Evolutionary conservation across 257 asterid species (phyloP).

Genomic region (Vinca minor): DNA sequence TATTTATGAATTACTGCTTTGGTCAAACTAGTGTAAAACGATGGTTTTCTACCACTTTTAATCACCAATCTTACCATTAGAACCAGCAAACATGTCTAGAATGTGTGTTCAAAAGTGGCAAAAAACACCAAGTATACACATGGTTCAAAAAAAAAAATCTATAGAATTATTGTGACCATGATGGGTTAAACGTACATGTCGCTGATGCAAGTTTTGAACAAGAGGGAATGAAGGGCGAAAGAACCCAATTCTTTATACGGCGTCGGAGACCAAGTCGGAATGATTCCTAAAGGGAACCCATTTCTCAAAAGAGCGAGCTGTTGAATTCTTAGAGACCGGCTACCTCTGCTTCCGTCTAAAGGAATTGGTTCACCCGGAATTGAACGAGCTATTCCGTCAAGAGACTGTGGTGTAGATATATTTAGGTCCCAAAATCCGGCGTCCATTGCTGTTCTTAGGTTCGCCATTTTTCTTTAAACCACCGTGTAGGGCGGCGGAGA

Average conservation of each 20-base stretch:
- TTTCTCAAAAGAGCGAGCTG: slow-evolving; percentile 47
- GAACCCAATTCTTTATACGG: slow-evolving; percentile 62
- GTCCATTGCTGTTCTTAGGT: slow-evolving; percentile 71
- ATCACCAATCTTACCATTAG: too few species aligned
- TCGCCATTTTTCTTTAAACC: slow-evolving; percentile 45
- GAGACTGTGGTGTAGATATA: slow-evolving; percentile 47
- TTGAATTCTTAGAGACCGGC: slow-evolving; percentile 48
- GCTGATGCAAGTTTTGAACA: slow-evolving; percentile 32
- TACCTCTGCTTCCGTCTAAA: slow-evolving; percentile 54
- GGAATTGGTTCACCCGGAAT: slow-evolving; percentile 84
- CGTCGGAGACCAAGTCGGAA: slow-evolving; percentile 61
- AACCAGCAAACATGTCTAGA: too few species aligned
- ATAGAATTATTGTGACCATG: neutral
- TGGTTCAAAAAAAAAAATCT: too few species aligned
- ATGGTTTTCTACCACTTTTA: too few species aligned
- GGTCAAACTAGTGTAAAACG: too few species aligned
- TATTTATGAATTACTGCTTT: too few species aligned
- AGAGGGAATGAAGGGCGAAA: slow-evolving; percentile 62
- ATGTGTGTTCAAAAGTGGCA: too few species aligned
- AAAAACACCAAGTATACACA: too few species aligned
- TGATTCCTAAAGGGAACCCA: slow-evolving; percentile 73
- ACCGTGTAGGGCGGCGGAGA: neutral
- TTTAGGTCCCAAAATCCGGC: slow-evolving; percentile 79
- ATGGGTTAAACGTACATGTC: too few species aligned
- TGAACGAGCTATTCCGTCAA: slow-evolving; percentile 59